phyloP scores from a whole-genome alignment of 768 basidiomycete species.

The Russula sp. region DNA sequence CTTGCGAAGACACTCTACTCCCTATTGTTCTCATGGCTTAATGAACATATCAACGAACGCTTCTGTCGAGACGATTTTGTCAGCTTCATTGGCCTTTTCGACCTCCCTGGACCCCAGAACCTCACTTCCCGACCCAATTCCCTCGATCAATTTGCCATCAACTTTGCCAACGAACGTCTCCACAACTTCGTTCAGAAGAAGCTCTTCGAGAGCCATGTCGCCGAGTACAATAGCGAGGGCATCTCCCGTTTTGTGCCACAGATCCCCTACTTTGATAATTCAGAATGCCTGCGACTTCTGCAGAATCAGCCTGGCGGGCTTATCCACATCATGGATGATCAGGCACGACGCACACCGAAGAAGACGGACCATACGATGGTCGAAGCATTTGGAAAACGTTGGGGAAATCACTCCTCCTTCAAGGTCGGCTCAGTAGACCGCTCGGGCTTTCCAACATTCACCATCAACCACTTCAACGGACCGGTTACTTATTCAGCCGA shows the following conservation, averaged over 20 bases:
- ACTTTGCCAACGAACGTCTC: conserved; percentile 91
- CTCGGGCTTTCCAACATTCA: conserved; percentile 81
- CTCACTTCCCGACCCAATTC: conserved; percentile 85
- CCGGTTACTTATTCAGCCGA: conserved; percentile 91
- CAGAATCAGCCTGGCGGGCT: conserved; percentile 87
- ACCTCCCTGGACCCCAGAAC: conserved; percentile 92
- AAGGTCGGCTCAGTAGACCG: conserved; percentile 75
- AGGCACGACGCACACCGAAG: conserved; percentile 79
- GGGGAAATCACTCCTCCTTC: conserved; percentile 92
- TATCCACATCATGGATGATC: conserved; percentile 97
- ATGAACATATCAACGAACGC: conserved; percentile 93
- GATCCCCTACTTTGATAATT: conserved; percentile 84
- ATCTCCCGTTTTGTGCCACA: conserved; percentile 66
- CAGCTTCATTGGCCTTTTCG: conserved; percentile 90
- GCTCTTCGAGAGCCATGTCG: conserved; percentile 76
- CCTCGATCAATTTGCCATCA: conserved; percentile 94
- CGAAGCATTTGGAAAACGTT: conserved; percentile 89
- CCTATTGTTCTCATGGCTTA: conserved; percentile 92
- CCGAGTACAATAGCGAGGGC: conserved; percentile 82
- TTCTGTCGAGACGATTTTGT: conserved; percentile 91
- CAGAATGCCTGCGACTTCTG: conserved; percentile 82
- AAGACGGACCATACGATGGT: conserved; percentile 95
- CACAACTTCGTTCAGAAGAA: conserved; percentile 78
- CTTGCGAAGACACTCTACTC: conserved; percentile 92
- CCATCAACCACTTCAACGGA: conserved; percentile 87